Evolutionary conservation across 768 basidiomycete species (phyloP), one percentile per base, ranked within the genome.

Genomic region (Pleurotus tuoliensis): DNA sequence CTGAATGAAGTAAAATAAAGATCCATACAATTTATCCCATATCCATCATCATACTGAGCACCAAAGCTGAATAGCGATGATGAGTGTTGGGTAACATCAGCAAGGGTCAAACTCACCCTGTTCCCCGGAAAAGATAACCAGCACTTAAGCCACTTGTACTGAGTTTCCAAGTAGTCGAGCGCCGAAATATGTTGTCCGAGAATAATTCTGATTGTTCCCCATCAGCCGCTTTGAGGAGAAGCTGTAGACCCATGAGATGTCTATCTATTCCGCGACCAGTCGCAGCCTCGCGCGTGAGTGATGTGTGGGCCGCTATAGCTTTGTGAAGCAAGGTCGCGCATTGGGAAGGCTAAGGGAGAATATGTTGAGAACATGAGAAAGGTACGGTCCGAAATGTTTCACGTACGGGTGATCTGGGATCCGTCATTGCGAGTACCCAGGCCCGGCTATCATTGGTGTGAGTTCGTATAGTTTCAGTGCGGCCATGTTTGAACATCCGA

Each of bases 131-230:
- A 39, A 87, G 75, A 61, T 85, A 80, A 0, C 94, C 94, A 22
- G 90, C 88, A 70, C 89, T 93, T 61, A 97, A 69, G 5, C 89
- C 93, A 71, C 92, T 95, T 5, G 94, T 96, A 59, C 89, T 92
- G 40, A 97, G 75, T 62, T 87, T 89, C 95, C 94, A 97, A 58
- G 82, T 80, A 60, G 88, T 80, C 62, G 90, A 92, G 56, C 79
- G 78, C 18, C 74, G 71, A 71, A 91, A 96, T 8, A 92, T 66
- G 39, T 81, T 75, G 70, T 97, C 94, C 4, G 90, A 83, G 63
- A 97, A 90, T 5, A 97, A 67, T 0, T 78, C 65, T 50, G 85
- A 76, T 4, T 64, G 66, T 69, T 90, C 87, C 38, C 80, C 83
- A 27, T 79, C 71, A 4, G 74, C 68, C 15, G 79, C 72, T 9